These are phyloP conservation scores for Sporothrix brunneoviolacea DNA, from an alignment of 2,329 filamentous ascomycete genomes.

Conservation along the genomic window DNA sequence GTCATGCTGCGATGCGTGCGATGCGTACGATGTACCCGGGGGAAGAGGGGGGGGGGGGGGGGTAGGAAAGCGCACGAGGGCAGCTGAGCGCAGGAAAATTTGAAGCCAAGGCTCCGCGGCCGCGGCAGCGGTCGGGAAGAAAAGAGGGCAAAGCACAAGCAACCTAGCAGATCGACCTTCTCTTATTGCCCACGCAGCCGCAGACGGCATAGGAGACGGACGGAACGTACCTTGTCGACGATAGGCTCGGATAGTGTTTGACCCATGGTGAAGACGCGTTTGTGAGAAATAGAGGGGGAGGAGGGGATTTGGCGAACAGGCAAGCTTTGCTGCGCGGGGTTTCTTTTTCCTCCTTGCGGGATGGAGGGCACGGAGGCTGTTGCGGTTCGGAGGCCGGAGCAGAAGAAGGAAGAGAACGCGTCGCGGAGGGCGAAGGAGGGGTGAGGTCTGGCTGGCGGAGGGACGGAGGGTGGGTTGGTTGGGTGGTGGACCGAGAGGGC, in stretches of 20 bases:
- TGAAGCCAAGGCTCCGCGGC: too few relatives aligned
- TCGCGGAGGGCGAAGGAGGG: conserved; percentile 24
- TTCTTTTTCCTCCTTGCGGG: conserved; percentile 1
- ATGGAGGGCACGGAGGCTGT: neutral
- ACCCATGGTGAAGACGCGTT: conserved; percentile 62
- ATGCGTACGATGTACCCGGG: neutral
- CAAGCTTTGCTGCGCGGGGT: neutral
- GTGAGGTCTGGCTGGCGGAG: conserved; percentile 18
- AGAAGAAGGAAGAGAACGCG: conserved; percentile 16
- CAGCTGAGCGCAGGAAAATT: neutral
- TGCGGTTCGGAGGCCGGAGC: conserved; percentile 9
- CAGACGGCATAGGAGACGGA: conserved; percentile 2
- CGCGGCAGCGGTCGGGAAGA: conserved; percentile 2
- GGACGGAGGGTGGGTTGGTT: conserved; percentile 10
- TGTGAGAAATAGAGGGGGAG: neutral
- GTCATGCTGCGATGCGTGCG: neutral
- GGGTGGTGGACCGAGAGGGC: conserved; percentile 10
- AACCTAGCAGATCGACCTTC: neutral
- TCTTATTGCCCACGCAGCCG: neutral
- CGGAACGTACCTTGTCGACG: conserved; percentile 82
- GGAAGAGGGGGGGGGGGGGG: neutral
- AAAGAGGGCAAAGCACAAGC: neutral
- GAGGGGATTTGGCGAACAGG: conserved; percentile 1
- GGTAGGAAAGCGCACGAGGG: conserved; percentile 6
- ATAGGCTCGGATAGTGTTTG: conserved; percentile 99